A percentile compares a stretch with the other conserved stretches of the same genome.
These are phyloP conservation scores for Posidonia australis DNA, from an alignment of 106 monocot genomes.

Conservation along the genomic window DNA sequence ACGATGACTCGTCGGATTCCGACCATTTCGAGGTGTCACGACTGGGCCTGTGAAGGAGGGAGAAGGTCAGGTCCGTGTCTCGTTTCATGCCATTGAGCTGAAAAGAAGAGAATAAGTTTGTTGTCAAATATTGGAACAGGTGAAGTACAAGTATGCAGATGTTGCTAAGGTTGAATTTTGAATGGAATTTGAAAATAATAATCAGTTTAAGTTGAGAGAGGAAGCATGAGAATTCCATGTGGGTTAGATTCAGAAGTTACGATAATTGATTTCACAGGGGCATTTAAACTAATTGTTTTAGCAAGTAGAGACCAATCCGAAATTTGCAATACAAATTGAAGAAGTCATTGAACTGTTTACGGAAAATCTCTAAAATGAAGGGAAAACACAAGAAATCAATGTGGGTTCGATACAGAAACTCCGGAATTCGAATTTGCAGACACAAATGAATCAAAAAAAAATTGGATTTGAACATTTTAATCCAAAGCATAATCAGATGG, in stretches of 20 bases:
- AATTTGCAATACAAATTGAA: too few species aligned
- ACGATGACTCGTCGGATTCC: slow-evolving; percentile 40
- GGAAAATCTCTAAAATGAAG: too few species aligned
- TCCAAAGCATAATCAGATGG: too few species aligned
- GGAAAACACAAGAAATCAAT: too few species aligned
- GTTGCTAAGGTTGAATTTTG: background rate
- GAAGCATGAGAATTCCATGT: background rate
- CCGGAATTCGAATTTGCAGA: too few species aligned
- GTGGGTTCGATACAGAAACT: too few species aligned
- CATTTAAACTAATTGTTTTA: background rate
- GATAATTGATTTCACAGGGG: background rate
- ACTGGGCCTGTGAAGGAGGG: slow-evolving; percentile 23
- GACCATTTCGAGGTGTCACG: slow-evolving; percentile 20
- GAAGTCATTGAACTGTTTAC: too few species aligned
- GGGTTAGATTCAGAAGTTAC: background rate
- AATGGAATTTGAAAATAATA: background rate
- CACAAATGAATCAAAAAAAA: too few species aligned
- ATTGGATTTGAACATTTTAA: too few species aligned
- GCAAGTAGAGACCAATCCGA: background rate
- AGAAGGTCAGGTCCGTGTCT: slow-evolving; percentile 59
- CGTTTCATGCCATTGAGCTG: slow-evolving; percentile 77
- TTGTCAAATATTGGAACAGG: background rate
- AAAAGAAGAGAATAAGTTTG: background rate
- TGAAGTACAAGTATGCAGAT: background rate
- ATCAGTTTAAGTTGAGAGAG: too few species aligned